These are phyloP conservation scores for Pichia pseudocactophila DNA, from an alignment of 805 yeast genomes.

Conservation along the genomic window DNA sequence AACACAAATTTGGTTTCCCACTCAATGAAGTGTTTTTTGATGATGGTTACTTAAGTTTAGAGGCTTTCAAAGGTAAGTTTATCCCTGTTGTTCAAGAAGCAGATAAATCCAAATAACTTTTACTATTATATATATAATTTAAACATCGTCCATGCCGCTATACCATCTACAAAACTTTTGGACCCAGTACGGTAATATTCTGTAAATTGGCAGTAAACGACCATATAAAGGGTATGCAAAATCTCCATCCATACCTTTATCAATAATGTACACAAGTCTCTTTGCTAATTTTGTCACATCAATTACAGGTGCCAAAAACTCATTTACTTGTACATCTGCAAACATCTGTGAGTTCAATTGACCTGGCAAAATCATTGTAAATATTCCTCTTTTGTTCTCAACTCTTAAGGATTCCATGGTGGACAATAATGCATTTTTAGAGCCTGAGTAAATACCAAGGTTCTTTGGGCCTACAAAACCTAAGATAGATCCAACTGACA, in stretches of 20 bases:
- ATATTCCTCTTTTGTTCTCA: conserved; percentile 28
- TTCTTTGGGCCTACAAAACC: conserved; percentile 42
- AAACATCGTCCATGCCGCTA: conserved; percentile 26
- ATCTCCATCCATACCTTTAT: conserved; percentile 33
- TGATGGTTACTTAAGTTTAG: conserved; percentile 36
- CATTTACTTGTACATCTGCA: conserved; percentile 33
- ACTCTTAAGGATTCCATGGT: conserved; percentile 37
- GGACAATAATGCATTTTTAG: conserved; percentile 38
- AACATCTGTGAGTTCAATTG: conserved; percentile 44
- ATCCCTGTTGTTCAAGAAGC: conserved; percentile 10
- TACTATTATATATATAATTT: neutral
- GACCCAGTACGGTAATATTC: conserved; percentile 32
- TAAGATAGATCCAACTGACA: conserved; percentile 38
- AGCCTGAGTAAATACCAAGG: conserved; percentile 39
- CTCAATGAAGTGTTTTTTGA: conserved; percentile 38
- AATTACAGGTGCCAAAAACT: conserved; percentile 41
- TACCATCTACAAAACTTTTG: conserved; percentile 25
- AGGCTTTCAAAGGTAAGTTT: conserved; percentile 26
- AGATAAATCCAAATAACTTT: conserved; percentile 17
- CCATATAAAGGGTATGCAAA: conserved; percentile 41
- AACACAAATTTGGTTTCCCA: conserved; percentile 20
- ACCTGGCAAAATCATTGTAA: conserved; percentile 40
- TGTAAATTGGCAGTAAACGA: conserved; percentile 34
- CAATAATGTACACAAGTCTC: conserved; percentile 27
- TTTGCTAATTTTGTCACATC: conserved; percentile 31